Conservation (phyloP, 2,329 filamentous ascomycete genomes). For the Monosporascus ibericus region DNA sequence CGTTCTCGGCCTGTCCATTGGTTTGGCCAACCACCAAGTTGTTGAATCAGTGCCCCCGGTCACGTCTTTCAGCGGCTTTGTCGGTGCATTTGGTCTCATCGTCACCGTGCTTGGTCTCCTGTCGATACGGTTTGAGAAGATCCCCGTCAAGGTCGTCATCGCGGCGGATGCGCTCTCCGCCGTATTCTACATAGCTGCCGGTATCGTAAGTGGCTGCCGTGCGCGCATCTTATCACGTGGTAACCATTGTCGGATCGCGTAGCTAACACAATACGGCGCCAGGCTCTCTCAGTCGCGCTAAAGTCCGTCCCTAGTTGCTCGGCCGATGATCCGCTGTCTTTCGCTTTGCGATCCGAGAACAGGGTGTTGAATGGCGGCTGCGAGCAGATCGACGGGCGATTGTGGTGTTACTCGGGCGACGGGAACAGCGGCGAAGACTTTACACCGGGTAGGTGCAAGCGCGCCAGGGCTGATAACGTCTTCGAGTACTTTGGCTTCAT, state of each 20-base stretch:
- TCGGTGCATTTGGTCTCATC: constrained; percentile 27
- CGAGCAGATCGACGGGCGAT: not conserved
- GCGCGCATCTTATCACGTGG: too few relatives aligned
- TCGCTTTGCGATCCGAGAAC: constrained; percentile 11
- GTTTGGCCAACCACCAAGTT: constrained; percentile 24
- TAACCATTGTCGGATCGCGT: not conserved
- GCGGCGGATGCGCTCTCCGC: constrained; percentile 22
- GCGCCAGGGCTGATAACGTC: constrained; percentile 24
- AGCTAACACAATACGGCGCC: not conserved
- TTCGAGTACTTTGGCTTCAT: constrained; percentile 23
- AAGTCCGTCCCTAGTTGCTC: constrained; percentile 24
- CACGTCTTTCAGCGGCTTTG: constrained; percentile 27
- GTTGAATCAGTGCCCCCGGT: constrained; percentile 20
- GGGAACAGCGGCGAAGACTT: not conserved
- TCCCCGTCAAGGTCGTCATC: constrained; percentile 20
- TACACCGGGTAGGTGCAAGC: constrained; percentile 17
- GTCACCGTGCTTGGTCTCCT: constrained; percentile 21
- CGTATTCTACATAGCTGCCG: constrained; percentile 26
- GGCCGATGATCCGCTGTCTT: not conserved
- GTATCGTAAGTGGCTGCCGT: constrained; percentile 19
- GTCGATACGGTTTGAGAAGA: constrained; percentile 21
- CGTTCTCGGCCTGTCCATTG: constrained; percentile 26
- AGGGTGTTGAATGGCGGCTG: constrained; percentile 27
- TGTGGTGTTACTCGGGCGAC: not conserved
- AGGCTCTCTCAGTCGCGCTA: constrained; percentile 26